phyloP scores from a whole-genome alignment of 2,329 filamentous ascomycete species.

The Fusarium floridanum region DNA sequence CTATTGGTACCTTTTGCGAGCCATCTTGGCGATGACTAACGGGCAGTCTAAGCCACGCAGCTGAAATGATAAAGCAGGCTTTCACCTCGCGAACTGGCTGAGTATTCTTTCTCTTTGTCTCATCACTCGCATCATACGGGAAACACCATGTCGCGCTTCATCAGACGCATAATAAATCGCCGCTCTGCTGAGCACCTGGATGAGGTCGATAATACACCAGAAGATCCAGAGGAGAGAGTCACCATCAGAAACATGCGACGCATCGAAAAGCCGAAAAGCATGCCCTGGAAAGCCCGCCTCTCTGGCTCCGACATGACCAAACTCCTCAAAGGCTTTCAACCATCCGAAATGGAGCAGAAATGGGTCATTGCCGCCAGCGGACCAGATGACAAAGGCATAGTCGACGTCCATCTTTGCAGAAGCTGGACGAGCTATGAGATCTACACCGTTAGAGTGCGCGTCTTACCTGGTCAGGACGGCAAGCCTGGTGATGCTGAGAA shows the following conservation, averaged over 20 bases:
- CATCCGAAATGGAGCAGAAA: constrained; percentile 28
- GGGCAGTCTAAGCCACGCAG: not conserved
- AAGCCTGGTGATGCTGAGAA: not conserved
- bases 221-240: not conserved
- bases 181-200: not conserved
- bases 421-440: constrained; percentile 25
- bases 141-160: not conserved
- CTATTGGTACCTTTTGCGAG: not conserved
- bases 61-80: not conserved
- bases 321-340: constrained; percentile 20
- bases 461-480: not conserved
- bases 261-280: constrained; percentile 7
- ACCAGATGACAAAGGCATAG: constrained; percentile 14
- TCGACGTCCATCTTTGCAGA: constrained; percentile 19
- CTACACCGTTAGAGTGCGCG: constrained; percentile 10
- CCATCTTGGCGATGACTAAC: not conserved
- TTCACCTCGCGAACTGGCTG: not conserved
- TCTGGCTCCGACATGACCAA: constrained; percentile 27
- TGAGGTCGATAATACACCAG: not conserved
- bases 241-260: not conserved
- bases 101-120: not conserved
- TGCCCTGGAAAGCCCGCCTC: constrained; percentile 18
- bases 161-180: not conserved
- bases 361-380: constrained; percentile 19
- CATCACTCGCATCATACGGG: not conserved